Percentiles rank a stretch among this genome's conserved stretches.
phyloP scores from a whole-genome alignment of 23 red algal genomes.

The Agarophyton chilense region DNA sequence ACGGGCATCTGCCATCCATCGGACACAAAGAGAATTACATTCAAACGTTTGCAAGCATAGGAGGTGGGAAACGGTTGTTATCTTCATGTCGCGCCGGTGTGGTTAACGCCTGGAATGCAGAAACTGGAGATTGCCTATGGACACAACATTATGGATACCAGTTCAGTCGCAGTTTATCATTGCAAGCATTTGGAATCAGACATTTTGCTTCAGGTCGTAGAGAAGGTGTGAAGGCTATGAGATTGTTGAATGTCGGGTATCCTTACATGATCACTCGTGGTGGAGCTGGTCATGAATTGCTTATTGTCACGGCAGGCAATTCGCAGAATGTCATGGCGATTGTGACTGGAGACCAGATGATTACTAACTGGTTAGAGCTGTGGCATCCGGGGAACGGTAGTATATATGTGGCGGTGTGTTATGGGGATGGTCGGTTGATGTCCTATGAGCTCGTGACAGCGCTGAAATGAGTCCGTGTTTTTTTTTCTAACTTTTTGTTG shows the following conservation, averaged over 20 bases:
- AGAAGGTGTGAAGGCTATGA: constrained; percentile 19
- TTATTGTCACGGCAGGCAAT: constrained; percentile 40
- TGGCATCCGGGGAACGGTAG: constrained; percentile 45
- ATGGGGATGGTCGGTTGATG: constrained; percentile 26
- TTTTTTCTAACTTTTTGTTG: no score
- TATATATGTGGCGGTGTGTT: constrained; percentile 52
- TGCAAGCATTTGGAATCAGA: constrained; percentile 55
- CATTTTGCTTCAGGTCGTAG: constrained; percentile 15
- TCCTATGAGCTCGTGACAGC: constrained; percentile 51
- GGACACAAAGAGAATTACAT: constrained; percentile 72
- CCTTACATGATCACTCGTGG: constrained; percentile 56
- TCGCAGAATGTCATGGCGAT: constrained; percentile 18
- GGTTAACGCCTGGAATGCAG: constrained; percentile 51
- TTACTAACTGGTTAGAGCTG: constrained; percentile 54
- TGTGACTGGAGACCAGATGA: constrained; percentile 19
- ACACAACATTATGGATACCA: constrained; percentile 47
- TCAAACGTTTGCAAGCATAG: constrained; percentile 58
- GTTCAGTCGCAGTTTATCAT: constrained; percentile 55
- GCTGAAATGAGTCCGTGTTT: constrained; percentile 30
- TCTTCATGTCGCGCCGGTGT: constrained; percentile 53
- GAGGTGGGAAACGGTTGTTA: constrained; percentile 43
- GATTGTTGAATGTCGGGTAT: constrained; percentile 37
- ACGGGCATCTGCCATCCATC: constrained; percentile 49
- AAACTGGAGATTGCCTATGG: constrained; percentile 53
- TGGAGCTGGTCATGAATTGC: constrained; percentile 8